Conservation (phyloP, 1,284 basidiomycete genomes). For the Malassezia pachydermatis region DNA sequence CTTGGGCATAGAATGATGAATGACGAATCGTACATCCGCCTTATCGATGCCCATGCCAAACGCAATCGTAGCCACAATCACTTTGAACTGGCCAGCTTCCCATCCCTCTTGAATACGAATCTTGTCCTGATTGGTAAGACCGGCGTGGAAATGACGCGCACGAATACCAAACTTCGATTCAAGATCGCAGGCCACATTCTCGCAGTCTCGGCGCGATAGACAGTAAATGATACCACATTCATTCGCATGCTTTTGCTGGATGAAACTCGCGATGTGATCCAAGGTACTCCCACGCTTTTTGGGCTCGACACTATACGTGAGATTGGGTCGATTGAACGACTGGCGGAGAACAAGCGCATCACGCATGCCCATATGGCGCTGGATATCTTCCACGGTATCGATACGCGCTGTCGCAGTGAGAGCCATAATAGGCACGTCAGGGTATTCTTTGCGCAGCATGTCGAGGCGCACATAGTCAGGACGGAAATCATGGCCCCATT, state of each 20-base stretch:
- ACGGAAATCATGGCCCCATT: conserved; percentile 76
- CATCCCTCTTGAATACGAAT: conserved; percentile 61
- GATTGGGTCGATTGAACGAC: conserved; percentile 86
- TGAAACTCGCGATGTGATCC: conserved; percentile 63
- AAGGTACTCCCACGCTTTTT: conserved; percentile 55
- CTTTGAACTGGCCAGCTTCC: conserved; percentile 62
- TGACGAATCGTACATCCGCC: conserved; percentile 65
- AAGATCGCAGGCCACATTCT: conserved; percentile 65
- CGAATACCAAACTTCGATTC: conserved; percentile 55
- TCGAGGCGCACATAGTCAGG: conserved; percentile 55
- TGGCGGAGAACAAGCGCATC: conserved; percentile 53
- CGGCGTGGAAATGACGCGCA: conserved; percentile 79
- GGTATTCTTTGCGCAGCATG: conserved; percentile 62
- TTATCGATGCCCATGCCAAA: conserved; percentile 99
- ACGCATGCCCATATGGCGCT: conserved; percentile 58
- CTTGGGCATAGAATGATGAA: conserved; percentile 63
- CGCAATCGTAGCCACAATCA: conserved; percentile 75
- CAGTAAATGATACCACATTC: conserved; percentile 84
- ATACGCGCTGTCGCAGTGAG: conserved; percentile 85
- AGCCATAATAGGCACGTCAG: conserved; percentile 80
- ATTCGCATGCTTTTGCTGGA: conserved; percentile 56
- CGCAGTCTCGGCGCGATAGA: conserved; percentile 62
- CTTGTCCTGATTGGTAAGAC: conserved; percentile 61
- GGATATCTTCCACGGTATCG: conserved; percentile 68
- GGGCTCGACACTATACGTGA: conserved; percentile 63